These are phyloP conservation scores for Spathaspora girioi DNA, from an alignment of 805 yeast species.

Conservation along the genomic window DNA sequence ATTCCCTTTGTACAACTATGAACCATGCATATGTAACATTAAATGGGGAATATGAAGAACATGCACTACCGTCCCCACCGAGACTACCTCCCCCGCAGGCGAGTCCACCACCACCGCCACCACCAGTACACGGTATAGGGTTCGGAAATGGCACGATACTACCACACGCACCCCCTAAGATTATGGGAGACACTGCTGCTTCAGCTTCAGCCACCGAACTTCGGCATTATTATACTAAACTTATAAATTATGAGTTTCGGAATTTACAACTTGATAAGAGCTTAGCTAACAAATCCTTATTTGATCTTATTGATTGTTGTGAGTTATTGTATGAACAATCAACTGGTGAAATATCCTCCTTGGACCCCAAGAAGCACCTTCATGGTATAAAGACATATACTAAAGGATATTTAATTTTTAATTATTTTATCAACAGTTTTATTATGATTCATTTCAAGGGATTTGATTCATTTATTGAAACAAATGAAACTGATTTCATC, in stretches of 20 bases:
- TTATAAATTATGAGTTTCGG: slow-evolving; percentile 34
- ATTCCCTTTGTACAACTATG: background rate
- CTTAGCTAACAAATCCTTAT: slow-evolving; percentile 28
- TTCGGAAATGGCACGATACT: background rate
- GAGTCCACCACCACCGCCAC: slow-evolving; percentile 3
- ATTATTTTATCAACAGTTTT: slow-evolving; percentile 40
- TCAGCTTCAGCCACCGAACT: background rate
- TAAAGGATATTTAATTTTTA: slow-evolving; percentile 37
- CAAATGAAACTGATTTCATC: slow-evolving; percentile 35
- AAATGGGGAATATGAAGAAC: slow-evolving; percentile 1
- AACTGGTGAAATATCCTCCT: background rate
- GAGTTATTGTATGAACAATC: slow-evolving; percentile 31
- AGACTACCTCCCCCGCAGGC: slow-evolving; percentile 3
- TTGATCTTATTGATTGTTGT: slow-evolving; percentile 41
- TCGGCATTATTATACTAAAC: slow-evolving; percentile 16
- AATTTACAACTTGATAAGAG: slow-evolving; percentile 30
- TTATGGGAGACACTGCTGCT: background rate
- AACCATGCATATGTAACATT: slow-evolving; percentile 1
- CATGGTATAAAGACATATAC: slow-evolving; percentile 23
- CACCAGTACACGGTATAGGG: background rate
- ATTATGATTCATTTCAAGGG: slow-evolving; percentile 42
- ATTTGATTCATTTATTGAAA: slow-evolving; percentile 35
- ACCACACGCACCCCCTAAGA: background rate
- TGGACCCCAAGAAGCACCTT: background rate
- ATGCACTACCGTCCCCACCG: background rate